These are phyloP conservation scores for Tripidium arundinaceum DNA, from an alignment of 202 grass and related monocot species.

Conservation along the genomic window DNA sequence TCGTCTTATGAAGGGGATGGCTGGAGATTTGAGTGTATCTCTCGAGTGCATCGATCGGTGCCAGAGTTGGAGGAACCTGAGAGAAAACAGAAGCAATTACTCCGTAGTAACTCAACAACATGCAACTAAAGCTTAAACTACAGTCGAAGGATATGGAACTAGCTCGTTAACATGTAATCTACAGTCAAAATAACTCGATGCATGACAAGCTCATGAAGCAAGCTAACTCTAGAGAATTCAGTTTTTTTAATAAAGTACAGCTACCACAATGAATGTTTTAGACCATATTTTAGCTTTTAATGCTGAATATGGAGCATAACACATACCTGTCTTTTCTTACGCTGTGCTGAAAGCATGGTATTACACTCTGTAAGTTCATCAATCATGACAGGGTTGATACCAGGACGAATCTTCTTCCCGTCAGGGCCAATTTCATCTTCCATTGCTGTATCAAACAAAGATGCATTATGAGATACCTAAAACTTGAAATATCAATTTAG, in stretches of 20 bases:
- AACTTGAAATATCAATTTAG: background rate
- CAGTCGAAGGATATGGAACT: background rate
- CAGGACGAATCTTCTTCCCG: slow-evolving; percentile 86
- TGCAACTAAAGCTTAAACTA: background rate
- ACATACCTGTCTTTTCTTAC: slow-evolving; percentile 94
- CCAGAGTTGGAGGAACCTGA: slow-evolving; percentile 68
- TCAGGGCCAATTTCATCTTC: slow-evolving; percentile 86
- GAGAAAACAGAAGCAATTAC: slow-evolving; percentile 18
- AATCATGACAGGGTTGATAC: slow-evolving; percentile 78
- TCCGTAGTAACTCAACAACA: background rate
- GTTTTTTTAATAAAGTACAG: slow-evolving; percentile 2
- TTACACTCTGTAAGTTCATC: slow-evolving; percentile 93
- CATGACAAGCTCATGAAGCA: slow-evolving; percentile 2
- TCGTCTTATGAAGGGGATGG: slow-evolving; percentile 96
- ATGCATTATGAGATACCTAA: slow-evolving; percentile 11
- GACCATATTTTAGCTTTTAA: background rate
- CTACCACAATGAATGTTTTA: background rate
- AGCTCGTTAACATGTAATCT: background rate
- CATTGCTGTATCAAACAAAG: slow-evolving; percentile 50
- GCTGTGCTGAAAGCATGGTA: slow-evolving; percentile 85
- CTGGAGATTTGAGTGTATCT: slow-evolving; percentile 91
- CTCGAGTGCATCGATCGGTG: slow-evolving; percentile 62
- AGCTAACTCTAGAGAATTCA: slow-evolving; percentile 10
- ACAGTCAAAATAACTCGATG: background rate
- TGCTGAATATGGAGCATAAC: background rate